Evolutionary conservation across 148 eudicot species (phyloP).

Genomic region (Rhododendron williamsianum): DNA sequence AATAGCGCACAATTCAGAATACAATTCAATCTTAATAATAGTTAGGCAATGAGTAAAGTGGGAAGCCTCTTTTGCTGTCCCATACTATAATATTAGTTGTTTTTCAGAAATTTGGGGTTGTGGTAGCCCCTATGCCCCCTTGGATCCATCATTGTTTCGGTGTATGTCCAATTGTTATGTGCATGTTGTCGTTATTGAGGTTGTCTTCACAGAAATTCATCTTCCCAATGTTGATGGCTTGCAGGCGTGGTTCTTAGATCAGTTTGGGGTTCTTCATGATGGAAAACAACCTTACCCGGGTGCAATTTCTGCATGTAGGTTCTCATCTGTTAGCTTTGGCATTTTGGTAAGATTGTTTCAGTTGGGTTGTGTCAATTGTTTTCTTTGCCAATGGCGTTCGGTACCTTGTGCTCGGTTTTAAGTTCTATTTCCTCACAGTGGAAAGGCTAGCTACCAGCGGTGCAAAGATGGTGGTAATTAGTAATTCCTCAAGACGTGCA

Average conservation of each 20-base stretch:
- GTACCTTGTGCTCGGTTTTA: not conserved
- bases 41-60: not conserved
- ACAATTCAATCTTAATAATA: not conserved
- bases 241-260: slow-evolving; percentile 96
- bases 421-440: slow-evolving; percentile 37
- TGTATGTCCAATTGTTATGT: not conserved
- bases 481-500: slow-evolving; percentile 93
- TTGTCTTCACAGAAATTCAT: not conserved
- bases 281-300: slow-evolving; percentile 95
- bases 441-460: slow-evolving; percentile 73
- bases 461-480: slow-evolving; percentile 86
- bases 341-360: slow-evolving; percentile 30
- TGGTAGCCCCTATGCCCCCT: not conserved
- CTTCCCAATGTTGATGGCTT: not conserved
- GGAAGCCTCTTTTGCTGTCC: not conserved
- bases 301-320: slow-evolving; percentile 75
- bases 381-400: not conserved
- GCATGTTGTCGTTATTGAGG: not conserved
- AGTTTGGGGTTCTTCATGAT: slow-evolving; percentile 97
- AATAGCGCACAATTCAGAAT: not conserved
- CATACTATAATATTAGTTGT: not conserved
- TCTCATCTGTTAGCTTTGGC: slow-evolving; percentile 24
- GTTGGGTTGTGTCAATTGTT: not conserved
- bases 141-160: not conserved
- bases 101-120: not conserved